phyloP scores from a whole-genome alignment of 2,329 filamentous ascomycete genomes.

The Harringtonia aguacate region DNA sequence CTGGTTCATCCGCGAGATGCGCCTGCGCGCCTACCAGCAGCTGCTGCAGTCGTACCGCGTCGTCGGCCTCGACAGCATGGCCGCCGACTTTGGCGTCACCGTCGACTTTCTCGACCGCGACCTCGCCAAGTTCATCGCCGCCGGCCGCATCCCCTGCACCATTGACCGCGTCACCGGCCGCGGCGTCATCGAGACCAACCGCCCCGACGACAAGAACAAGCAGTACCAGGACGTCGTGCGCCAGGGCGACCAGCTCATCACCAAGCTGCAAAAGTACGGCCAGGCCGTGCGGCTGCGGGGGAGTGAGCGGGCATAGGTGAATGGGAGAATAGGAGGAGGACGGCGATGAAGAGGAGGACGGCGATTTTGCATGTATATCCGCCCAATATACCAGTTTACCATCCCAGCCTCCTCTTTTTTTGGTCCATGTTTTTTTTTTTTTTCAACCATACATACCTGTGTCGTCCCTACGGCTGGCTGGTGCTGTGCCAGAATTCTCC shows the following conservation, averaged over 20 bases:
- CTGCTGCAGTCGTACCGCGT: slow-evolving; percentile 95
- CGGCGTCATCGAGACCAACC: slow-evolving; percentile 95
- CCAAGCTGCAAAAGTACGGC: slow-evolving; percentile 98
- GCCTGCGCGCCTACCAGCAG: slow-evolving; percentile 90
- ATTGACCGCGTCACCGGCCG: slow-evolving; percentile 96
- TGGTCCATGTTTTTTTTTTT: too few species aligned
- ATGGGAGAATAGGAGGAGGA: too few species aligned
- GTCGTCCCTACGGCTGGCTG: too few species aligned
- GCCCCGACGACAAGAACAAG: slow-evolving; percentile 98
- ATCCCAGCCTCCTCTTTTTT: too few species aligned
- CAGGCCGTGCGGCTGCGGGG: slow-evolving; percentile 90
- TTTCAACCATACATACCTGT: too few species aligned
- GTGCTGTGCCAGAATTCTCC: too few species aligned
- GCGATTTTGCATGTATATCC: too few species aligned
- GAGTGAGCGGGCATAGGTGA: slow-evolving; percentile 82
- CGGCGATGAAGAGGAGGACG: too few species aligned
- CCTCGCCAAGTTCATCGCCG: slow-evolving; percentile 93
- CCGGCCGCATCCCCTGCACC: slow-evolving; percentile 86
- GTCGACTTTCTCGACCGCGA: slow-evolving; percentile 95
- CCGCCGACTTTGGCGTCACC: slow-evolving; percentile 89
- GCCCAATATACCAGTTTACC: too few species aligned
- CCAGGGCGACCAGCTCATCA: slow-evolving; percentile 95
- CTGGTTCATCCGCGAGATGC: slow-evolving; percentile 99
- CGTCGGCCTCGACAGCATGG: slow-evolving; percentile 95
- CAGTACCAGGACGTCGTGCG: slow-evolving; percentile 97